Base-by-base conservation (phyloP, 2,329 filamentous ascomycete species). In the Trichoderma simmonsii region DNA sequence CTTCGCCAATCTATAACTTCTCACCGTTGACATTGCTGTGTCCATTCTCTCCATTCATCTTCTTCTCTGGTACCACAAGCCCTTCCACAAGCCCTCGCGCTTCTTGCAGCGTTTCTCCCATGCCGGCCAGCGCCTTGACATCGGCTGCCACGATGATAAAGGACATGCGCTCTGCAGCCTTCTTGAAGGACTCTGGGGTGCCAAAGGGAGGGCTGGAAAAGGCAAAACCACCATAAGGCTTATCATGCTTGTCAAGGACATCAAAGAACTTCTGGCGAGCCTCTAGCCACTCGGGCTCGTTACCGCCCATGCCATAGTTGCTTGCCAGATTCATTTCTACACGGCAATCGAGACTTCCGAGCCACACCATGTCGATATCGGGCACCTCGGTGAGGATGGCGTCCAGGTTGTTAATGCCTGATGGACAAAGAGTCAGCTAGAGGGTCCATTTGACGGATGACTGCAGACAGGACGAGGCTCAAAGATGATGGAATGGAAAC, bases 321-420 rank as follows among this genome's bases (percentile, higher is more conserved):
- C 73, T 78, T 3, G 78, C 76, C 24, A 86, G 74, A 70, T 81
- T 81, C 84, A 86, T 86, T 76, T 78, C 82, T 69, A 86, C 74
- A 36, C 85, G 79, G 32, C 76, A 77, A 77, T 86, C 85, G 21
- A 86, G 79, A 6, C 76, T 76, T 62, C 85, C 84, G 1, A 86
- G 80, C 84, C 84, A 86, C 18, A 85, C 83, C 21, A 81, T 76
- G 74, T 86, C 85, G 34, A 86, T 84, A 54, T 85, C 82, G 1
- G 83, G 82, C 30, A 80, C 80, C 71, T 81, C 82, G 15, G 83
- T 85, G 34, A 86, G 80, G 70, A 86, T 86, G 51, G 79, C 83
- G 73, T 86, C 84, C n/a, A 86, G 82, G 75, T 86, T 86, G 67
- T 83, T 76, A 71, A 86, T 78, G 57, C 80, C 84, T 76, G 39